Evolutionary conservation across 179 eudicot genomes (phyloP).

Genomic region (Nepenthes alata): DNA sequence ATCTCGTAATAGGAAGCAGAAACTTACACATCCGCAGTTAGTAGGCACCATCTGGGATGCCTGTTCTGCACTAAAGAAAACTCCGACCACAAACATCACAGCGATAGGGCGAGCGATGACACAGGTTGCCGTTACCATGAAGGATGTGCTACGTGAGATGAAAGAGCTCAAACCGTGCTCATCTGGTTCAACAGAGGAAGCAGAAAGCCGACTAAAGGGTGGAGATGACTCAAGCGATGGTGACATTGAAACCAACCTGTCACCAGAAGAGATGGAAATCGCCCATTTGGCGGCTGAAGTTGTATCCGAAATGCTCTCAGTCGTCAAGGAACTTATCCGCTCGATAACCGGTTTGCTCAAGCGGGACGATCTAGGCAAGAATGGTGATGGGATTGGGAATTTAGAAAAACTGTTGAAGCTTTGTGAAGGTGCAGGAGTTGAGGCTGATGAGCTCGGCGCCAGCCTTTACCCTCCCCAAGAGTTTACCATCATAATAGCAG

Average conservation of each 20-base stretch:
- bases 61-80: constrained; percentile 77
- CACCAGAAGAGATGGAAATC: constrained; percentile 77
- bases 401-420: constrained; percentile 57
- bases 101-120: constrained; percentile 86
- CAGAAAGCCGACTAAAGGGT: constrained; percentile 18
- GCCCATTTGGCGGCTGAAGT: constrained; percentile 33
- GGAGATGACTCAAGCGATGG: constrained; percentile 24
- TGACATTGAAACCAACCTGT: constrained; percentile 61
- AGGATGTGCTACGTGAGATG: constrained; percentile 90
- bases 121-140: constrained; percentile 68
- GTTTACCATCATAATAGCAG: constrained; percentile 34
- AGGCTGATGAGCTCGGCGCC: constrained; percentile 86
- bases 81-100: constrained; percentile 59
- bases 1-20: constrained; percentile 24
- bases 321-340: constrained; percentile 66
- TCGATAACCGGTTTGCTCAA: constrained; percentile 48
- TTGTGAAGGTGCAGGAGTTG: constrained; percentile 45
- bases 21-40: constrained; percentile 40
- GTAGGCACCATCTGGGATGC: constrained; percentile 80
- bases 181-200: constrained; percentile 23
- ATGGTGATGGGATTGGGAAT: constrained; percentile 23
- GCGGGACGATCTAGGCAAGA: constrained; percentile 21
- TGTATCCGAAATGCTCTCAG: constrained; percentile 40
- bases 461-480: constrained; percentile 93
- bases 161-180: constrained; percentile 65